Evolutionary conservation across 2,329 filamentous ascomycete genomes (phyloP), one percentile per base, ranked within the genome.

Genomic region (Madurella fahalii): DNA sequence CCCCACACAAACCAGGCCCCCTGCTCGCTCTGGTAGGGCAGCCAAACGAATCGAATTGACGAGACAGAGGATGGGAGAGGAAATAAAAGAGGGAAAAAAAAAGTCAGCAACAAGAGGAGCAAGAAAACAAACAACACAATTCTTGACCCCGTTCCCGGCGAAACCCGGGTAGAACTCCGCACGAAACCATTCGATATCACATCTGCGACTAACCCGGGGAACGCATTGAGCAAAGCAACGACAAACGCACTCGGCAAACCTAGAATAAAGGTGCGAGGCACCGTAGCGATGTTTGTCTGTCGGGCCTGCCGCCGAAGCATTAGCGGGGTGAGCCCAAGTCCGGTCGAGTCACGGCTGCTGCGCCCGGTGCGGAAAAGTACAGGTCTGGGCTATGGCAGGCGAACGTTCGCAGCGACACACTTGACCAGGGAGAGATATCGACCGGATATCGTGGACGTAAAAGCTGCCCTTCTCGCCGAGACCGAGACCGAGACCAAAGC

Each of bases 221-320:
- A 37, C 3, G 25, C 11, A 37, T 12, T 15, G 13, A 37, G 11
- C 34, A 11, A 37, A 37, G 13, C 34, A 11, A 37, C 11, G 4
- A 37, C 4, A 37, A 11, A 37, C 13, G 11, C 34, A 15, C 34
- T 11, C 9, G 11, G 11, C 34, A 37, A 37, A 4, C 34, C 34
- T 9, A 37, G n/a, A n/a, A n/a, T n/a, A 15, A 37, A 37, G 9
- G 11, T 37, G 34, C 11, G 13, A 11, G 13, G 13, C 34, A 9
- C 40, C 45, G 41, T 47, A 49, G 54, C 41, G 55, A 76, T 76
- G 74, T 71, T 70, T 53, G 64, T 71, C 49, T 75, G 73, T 54
- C 64, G 67, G 58, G 64, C 67, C 40, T 76, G 73, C 49, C 61
- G 68, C 16, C 65, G 63, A 48, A 68, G 32, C 46, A 43, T 61